A percentile compares a stretch with the other conserved stretches of the same genome.
Evolutionary conservation across 139 green algal genomes (phyloP).

Genomic region (Diplosphaera chodatii): DNA sequence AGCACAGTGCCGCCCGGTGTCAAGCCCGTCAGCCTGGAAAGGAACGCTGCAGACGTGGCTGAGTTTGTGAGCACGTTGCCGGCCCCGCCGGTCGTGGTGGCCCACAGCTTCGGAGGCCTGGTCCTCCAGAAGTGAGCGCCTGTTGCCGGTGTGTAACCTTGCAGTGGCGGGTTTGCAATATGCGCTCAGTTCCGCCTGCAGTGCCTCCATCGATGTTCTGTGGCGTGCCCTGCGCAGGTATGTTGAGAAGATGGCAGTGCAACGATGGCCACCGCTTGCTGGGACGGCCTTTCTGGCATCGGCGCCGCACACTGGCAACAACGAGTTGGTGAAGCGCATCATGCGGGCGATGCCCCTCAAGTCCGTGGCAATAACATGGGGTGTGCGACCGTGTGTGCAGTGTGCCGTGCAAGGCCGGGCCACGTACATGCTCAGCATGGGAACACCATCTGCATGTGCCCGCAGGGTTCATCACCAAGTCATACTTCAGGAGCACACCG

Average conservation of each 20-base stretch:
- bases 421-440: background rate
- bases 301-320: slow-evolving; percentile 68
- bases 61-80: slow-evolving; percentile 37
- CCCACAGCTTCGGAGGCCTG: slow-evolving; percentile 79
- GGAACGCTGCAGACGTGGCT: slow-evolving; percentile 53
- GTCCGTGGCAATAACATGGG: slow-evolving; percentile 57
- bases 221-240: background rate
- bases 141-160: no score
- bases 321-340: slow-evolving; percentile 25
- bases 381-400: slow-evolving; percentile 20
- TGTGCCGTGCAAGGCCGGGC: background rate
- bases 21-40: slow-evolving; percentile 43
- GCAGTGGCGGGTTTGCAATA: no score
- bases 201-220: no score
- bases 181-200: no score
- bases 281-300: slow-evolving; percentile 48
- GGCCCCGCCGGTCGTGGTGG: slow-evolving; percentile 61
- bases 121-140: slow-evolving; percentile 61
- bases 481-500: slow-evolving; percentile 37
- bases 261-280: slow-evolving; percentile 17
- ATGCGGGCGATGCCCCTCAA: slow-evolving; percentile 23
- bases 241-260: background rate
- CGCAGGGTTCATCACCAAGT: slow-evolving; percentile 62
- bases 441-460: no score
- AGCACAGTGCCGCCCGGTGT: slow-evolving; percentile 17